Conservation (phyloP, 2,329 filamentous ascomycete species). For the Sporothrix humicola region DNA sequence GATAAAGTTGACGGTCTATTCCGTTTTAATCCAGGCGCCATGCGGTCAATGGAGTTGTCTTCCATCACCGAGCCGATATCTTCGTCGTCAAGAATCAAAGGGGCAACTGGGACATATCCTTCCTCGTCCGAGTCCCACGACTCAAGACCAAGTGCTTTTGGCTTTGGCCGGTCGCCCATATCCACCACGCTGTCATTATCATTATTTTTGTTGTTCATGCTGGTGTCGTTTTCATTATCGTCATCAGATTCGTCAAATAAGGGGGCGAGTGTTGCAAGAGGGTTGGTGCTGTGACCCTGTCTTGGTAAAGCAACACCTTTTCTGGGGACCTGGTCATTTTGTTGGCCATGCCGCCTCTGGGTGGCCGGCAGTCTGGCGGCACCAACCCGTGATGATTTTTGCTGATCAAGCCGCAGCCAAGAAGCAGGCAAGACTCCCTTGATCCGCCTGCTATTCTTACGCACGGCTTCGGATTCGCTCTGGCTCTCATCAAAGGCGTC, state of each 20-base stretch:
- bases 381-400: constrained; percentile 43
- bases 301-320: constrained; percentile 59
- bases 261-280: constrained; percentile 44
- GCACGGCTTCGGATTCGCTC: constrained; percentile 51
- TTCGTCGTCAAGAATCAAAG: constrained; percentile 54
- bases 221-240: constrained; percentile 34
- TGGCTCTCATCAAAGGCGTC: constrained; percentile 41
- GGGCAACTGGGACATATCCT: constrained; percentile 35
- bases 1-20: constrained; percentile 42
- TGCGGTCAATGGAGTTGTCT: constrained; percentile 58
- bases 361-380: constrained; percentile 36
- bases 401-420: constrained; percentile 66
- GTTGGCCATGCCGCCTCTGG: constrained; percentile 43
- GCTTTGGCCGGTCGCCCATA: not conserved
- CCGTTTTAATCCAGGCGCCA: constrained; percentile 55
- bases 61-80: constrained; percentile 54
- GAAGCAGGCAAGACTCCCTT: constrained; percentile 70
- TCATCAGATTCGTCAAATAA: constrained; percentile 53
- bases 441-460: constrained; percentile 54
- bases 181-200: constrained; percentile 41
- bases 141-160: not conserved
- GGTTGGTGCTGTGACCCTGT: constrained; percentile 41
- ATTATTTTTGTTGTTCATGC: constrained; percentile 19
- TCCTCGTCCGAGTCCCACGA: constrained; percentile 30
- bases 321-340: constrained; percentile 48